Evolutionary conservation across 306 rosid genomes (phyloP).

Genomic region (Mimosa bimucronata): DNA sequence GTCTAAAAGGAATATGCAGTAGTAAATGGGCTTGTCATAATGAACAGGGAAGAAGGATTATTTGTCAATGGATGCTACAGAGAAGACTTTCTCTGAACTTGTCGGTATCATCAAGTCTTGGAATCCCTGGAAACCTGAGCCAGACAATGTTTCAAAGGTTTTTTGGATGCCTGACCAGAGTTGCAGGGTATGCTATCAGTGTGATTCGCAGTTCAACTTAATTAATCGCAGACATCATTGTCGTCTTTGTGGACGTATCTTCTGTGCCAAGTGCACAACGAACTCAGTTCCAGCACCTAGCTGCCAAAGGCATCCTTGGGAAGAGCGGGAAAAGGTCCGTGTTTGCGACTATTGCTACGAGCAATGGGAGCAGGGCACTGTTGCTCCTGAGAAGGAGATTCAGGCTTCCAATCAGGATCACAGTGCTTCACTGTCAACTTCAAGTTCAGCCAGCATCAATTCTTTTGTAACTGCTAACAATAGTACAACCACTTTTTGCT

Average conservation of each 20-base stretch:
- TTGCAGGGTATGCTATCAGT: slow-evolving; percentile 90
- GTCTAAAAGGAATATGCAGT: slow-evolving; percentile 47
- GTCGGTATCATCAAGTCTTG: slow-evolving; percentile 65
- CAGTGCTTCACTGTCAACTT: slow-evolving; percentile 59
- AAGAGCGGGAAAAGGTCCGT: slow-evolving; percentile 79
- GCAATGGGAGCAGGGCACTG: slow-evolving; percentile 70
- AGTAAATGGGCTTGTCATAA: slow-evolving; percentile 65
- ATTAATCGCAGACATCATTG: slow-evolving; percentile 93
- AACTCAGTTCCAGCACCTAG: slow-evolving; percentile 70
- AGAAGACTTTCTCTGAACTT: slow-evolving; percentile 59
- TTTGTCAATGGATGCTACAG: slow-evolving; percentile 68
- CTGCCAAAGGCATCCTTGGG: slow-evolving; percentile 47
- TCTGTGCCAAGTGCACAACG: slow-evolving; percentile 84
- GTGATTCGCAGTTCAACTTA: slow-evolving; percentile 83
- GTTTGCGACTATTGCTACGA: slow-evolving; percentile 90
- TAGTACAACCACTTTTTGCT: slow-evolving; percentile 64
- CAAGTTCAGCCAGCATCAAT: slow-evolving; percentile 66
- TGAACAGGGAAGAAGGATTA: slow-evolving; percentile 49
- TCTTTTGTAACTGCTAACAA: slow-evolving; percentile 70
- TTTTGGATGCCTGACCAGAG: slow-evolving; percentile 98
- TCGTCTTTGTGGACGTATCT: slow-evolving; percentile 89
- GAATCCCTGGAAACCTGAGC: slow-evolving; percentile 80
- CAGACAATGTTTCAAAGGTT: slow-evolving; percentile 72
- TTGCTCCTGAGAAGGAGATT: slow-evolving; percentile 46
- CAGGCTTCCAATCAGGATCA: slow-evolving; percentile 55